Base-by-base conservation (phyloP, 1,139 yeast genomes). In the Eremothecium gossypii region DNA sequence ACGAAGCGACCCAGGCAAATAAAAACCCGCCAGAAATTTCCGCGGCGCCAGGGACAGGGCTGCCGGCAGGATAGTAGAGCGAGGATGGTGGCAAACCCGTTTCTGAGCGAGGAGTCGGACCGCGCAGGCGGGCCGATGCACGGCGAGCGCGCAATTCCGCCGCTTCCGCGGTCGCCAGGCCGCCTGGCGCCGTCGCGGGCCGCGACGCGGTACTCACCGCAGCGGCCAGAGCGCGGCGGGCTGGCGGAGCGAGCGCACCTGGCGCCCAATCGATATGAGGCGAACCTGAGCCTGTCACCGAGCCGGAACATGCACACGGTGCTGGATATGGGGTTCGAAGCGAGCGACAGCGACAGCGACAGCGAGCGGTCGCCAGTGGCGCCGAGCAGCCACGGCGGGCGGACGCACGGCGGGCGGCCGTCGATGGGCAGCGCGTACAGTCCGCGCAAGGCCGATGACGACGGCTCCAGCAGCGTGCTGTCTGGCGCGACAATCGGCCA, bases 271-370 rank as follows among this genome's bases (percentile, higher is more conserved):
- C 60, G 69, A 50, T 61, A 61, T 39, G 71, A 71, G 42, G 79
- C 70, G 51, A 77, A 86, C 1, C 66, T 73, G 20, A 65, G 73
- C 49, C 87, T 80, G 53, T 80, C 87, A 0, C 91, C 91, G 29
- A 73, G 69, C 45, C 73, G 85, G 56, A 70, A 70, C 38, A 67
- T 64, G 40, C 71, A 73, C 3, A 70, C 76, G 10, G 62, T 77
- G 8, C 63, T 73, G 9, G 69, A 74, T 23, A 63, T 69, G 26
- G 71, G 70, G 39, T 72, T 69, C 37, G 69, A 68, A 14, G 70
- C 65, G 26, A 71, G 65, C 8, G 65, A 59, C 23, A 17, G 23
- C 23, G 23, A 17, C 5, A 17, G 23, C 23, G 23, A 17, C 5
- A 6, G 6, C 5, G 23, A 17, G 23, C 23, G 23, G 23, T 6